Evolutionary conservation across 805 yeast genomes (phyloP).

Genomic region (Helenozyma baotianmanensis): DNA sequence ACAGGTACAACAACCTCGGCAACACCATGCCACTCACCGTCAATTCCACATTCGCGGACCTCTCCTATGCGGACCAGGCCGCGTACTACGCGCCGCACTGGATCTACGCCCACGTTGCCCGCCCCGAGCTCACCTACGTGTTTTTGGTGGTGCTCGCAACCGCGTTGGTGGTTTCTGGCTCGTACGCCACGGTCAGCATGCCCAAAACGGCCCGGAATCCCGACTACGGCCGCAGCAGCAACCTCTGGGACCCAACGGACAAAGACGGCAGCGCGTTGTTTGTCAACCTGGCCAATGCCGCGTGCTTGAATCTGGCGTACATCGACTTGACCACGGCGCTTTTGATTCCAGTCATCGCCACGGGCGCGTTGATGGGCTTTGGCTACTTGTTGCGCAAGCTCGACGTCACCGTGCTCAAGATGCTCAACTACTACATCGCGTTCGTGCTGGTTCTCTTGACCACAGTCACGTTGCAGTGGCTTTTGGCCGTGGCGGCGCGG

Average conservation of each 20-base stretch:
- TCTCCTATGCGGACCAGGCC: conserved; percentile 1
- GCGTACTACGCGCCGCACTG: conserved; percentile 2
- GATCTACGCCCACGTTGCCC: not conserved
- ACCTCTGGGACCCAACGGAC: conserved; percentile 21
- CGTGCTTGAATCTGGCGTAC: conserved; percentile 2
- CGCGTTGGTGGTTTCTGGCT: conserved; percentile 18
- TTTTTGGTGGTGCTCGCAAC: conserved; percentile 19
- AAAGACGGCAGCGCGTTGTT: conserved; percentile 15
- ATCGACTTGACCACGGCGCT: conserved; percentile 26
- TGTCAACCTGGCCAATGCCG: conserved; percentile 8
- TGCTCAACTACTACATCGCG: conserved; percentile 33
- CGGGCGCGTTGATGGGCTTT: conserved; percentile 31
- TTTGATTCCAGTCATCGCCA: conserved; percentile 43
- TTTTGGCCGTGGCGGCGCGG: conserved; percentile 23
- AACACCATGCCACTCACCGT: not conserved
- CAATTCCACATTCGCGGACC: conserved; percentile 4
- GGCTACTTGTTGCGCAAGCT: conserved; percentile 32
- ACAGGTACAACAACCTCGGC: no score
- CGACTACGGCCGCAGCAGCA: conserved; percentile 9
- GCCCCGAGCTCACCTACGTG: not conserved
- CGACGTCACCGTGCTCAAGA: conserved; percentile 24
- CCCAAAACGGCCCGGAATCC: conserved; percentile 24
- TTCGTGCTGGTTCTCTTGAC: conserved; percentile 30
- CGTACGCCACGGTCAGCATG: conserved; percentile 18
- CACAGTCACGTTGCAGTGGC: conserved; percentile 22